phyloP scores from a whole-genome alignment of 495 filamentous ascomycete species.

The Copromyces sp. region DNA sequence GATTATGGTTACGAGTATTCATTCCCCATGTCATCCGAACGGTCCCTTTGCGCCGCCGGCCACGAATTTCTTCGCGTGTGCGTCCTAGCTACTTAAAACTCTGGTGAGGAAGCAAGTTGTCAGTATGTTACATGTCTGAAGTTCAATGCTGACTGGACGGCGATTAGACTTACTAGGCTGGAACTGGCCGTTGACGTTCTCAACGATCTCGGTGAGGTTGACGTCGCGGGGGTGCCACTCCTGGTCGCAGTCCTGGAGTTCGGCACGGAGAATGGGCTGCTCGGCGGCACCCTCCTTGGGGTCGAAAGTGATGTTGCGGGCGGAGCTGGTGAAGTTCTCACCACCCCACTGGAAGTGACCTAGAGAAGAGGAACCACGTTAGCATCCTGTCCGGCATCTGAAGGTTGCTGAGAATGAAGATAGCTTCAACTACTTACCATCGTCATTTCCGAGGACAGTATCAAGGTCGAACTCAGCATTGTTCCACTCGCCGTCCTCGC shows the following conservation, averaged over 20 bases:
- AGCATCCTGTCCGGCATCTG: background rate
- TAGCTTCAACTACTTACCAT: slow-evolving; percentile 23
- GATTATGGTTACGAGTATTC: background rate
- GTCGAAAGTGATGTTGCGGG: slow-evolving; percentile 29
- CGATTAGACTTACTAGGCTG: background rate
- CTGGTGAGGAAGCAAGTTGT: background rate
- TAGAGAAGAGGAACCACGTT: slow-evolving; percentile 6
- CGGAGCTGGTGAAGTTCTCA: slow-evolving; percentile 27
- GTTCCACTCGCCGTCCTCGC: slow-evolving; percentile 20
- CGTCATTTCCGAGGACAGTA: slow-evolving; percentile 31
- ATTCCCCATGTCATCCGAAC: background rate
- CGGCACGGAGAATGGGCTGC: slow-evolving; percentile 22
- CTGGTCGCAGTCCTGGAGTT: slow-evolving; percentile 6
- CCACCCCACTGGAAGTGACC: slow-evolving; percentile 39
- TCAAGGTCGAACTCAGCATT: slow-evolving; percentile 35
- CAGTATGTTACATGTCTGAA: background rate
- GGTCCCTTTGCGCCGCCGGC: background rate
- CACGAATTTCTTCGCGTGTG: background rate
- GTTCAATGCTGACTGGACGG: background rate
- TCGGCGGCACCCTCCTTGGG: slow-evolving; percentile 28
- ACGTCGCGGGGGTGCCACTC: slow-evolving; percentile 7
- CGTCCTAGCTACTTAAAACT: background rate
- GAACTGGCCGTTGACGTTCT: slow-evolving; percentile 17
- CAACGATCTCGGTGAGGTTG: slow-evolving; percentile 23
- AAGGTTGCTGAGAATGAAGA: background rate